Conservation (phyloP, 768 basidiomycete species). For the Melanogaster broomeanus region DNA sequence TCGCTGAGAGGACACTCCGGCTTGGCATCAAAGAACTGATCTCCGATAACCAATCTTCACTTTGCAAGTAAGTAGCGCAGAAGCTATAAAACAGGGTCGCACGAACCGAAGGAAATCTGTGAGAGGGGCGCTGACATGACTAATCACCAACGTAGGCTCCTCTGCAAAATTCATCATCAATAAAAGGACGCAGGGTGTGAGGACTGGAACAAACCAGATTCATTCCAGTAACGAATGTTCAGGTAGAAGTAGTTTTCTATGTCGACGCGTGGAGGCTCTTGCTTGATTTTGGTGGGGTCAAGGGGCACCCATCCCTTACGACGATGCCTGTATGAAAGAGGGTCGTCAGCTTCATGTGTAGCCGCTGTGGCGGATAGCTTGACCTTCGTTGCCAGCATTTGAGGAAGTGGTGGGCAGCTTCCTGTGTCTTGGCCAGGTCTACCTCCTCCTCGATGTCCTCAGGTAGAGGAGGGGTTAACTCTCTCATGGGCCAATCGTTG, state of each 20-base stretch:
- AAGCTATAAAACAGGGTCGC: not conserved
- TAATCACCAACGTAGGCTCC: conserved; percentile 15
- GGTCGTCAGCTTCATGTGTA: not conserved
- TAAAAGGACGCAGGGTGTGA: not conserved
- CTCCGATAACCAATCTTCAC: conserved; percentile 14
- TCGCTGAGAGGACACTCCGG: conserved; percentile 4
- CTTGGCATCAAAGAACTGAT: conserved; percentile 10
- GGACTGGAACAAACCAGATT: not conserved
- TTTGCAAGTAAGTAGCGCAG: not conserved
- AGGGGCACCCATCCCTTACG: conserved; percentile 15
- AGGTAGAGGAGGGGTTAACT: too few relatives aligned
- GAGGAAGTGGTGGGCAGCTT: conserved; percentile 4
- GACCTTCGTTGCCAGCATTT: conserved; percentile 5
- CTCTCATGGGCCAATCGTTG: too few relatives aligned
- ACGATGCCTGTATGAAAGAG: not conserved
- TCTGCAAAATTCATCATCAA: conserved; percentile 3
- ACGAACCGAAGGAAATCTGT: conserved; percentile 18
- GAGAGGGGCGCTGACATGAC: conserved; percentile 17
- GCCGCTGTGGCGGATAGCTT: not conserved
- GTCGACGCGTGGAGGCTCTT: conserved; percentile 11
- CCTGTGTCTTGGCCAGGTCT: not conserved
- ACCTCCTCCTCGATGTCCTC: too few relatives aligned
- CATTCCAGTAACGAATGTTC: conserved; percentile 6
- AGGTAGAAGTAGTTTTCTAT: conserved; percentile 22
- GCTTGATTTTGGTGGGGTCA: conserved; percentile 12